Base-by-base conservation (phyloP, 2,329 filamentous ascomycete genomes). In the Malbranchea zuffiana region DNA sequence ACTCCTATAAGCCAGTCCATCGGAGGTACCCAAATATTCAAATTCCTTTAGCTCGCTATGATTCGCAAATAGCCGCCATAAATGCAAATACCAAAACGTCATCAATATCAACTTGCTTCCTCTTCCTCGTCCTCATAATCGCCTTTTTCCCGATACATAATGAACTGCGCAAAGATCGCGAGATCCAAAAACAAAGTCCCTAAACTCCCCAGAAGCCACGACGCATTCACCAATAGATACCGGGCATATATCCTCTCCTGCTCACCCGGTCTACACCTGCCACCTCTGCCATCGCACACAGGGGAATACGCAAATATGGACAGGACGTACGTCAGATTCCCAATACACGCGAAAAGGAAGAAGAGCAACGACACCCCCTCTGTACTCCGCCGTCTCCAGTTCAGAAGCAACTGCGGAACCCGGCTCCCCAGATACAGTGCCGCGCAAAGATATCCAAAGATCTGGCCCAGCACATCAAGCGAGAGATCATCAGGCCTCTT, bases 321-420 rank as follows among this genome's bases (percentile, higher is more conserved):
- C 24, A 94, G 66, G 12, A 95, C 87, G 52, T 92, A 96, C 0
- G 87, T 95, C 46, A 94, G 60, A 57, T 98, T 98, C 2, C 90
- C 90, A 4, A 96, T 75, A 55, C 88, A 96, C 3, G 90, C 90
- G 56, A 98, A 96, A 15, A 96, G 68, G 65, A 96, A 96, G 63
- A 96, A 98, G 7, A 96, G 71, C 63, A 95, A 78, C 46, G 82
- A 88, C 13, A 98, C 80, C 3, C 90, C 90, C 39, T 96, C 87
- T 1, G 87, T 95, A 28, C 80, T 87, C 64, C 93, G 93, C 44
- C 90, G 80, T 13, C 83, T 76, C 65, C 84, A 93, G 60, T 96
- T 98, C 36, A 96, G 74, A 5, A 95, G 69, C 1, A 98, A 69
- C 63, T 98, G 90, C 0, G 90, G 90, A 5, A 96, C 62, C 6